Base-by-base conservation (phyloP, 352 stramenopile species). In the Blastocystis sp. region DNA sequence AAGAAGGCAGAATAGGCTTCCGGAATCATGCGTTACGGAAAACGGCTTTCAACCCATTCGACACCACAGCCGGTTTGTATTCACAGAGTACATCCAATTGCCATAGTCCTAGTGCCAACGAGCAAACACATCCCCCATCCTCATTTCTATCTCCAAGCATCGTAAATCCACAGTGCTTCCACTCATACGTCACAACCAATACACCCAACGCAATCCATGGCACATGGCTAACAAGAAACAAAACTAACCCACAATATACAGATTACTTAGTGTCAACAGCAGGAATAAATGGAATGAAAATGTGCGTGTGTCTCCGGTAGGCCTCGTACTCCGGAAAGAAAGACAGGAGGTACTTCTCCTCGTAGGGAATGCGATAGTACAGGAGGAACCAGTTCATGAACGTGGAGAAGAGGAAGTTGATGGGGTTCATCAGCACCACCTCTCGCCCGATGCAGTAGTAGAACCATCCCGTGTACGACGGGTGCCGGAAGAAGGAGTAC, bases 391-490 rank as follows among this genome's bases (percentile, higher is more conserved):
- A 84, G 4, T 62, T 84, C 2, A 62, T 28, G 17, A 84, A 14
- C 21, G 74, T 41, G 23, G 60, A 28, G 38, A 84, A 28, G 28
- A 84, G 17, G 38, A 84, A 43, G 3, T 21, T 38, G 11, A 88
- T 17, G 11, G 62, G 60, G 77, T 88, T 88, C 28, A 38, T 19
- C 38, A 88, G 62, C 0, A 88, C 14, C 7, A 88, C 52, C 23
- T 88, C 65, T 19, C 65, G 34, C 14, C 78, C 62, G 43, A 88
- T 34, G 52, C 78, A 81, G 34, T 69, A 88, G 48, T 88, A 88
- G 34, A 88, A 88, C 78, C 78, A 88, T 2, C 78, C 78, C 17
- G 70, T 81, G 23, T 88, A 88, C 0, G 78, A 88, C 28, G 78
- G 78, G 48, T 88, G 78, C 52, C 78, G 38, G 70, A 88, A 77